A percentile compares a stretch with the other conserved stretches of the same genome.
Evolutionary conservation across 2,329 filamentous ascomycete species (phyloP).

Genomic region (Bretziella fagacearum): DNA sequence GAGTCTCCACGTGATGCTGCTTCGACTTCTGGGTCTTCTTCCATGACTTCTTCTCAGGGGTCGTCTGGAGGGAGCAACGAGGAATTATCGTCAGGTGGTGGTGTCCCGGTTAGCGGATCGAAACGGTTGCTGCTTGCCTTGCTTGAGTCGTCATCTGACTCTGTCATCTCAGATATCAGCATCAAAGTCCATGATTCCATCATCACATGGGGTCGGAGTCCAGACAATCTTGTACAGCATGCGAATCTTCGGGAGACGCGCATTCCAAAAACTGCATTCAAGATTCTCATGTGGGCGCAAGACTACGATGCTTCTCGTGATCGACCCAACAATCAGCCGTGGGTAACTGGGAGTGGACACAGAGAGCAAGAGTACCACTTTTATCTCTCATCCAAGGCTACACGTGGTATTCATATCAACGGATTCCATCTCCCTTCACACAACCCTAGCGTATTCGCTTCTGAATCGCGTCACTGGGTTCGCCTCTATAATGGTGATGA

Average conservation of each 20-base stretch:
- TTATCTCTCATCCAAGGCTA: conserved; percentile 64
- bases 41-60: background rate
- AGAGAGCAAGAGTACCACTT: conserved; percentile 37
- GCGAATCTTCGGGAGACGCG: conserved; percentile 44
- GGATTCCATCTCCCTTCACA: conserved; percentile 44
- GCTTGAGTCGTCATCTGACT: conserved; percentile 47
- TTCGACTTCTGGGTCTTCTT: no score
- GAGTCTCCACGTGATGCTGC: background rate
- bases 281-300: conserved; percentile 56
- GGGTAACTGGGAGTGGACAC: conserved; percentile 18
- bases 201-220: conserved; percentile 61
- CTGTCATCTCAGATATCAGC: conserved; percentile 43
- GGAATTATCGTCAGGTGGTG: background rate
- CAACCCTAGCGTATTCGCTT: conserved; percentile 34
- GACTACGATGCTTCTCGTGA: conserved; percentile 44
- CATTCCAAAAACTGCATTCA: conserved; percentile 68
- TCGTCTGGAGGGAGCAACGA: background rate
- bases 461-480: conserved; percentile 44
- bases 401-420: conserved; percentile 61
- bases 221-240: conserved; percentile 51
- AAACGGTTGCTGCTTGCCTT: conserved; percentile 13
- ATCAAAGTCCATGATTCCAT: conserved; percentile 50
- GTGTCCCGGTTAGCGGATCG: background rate
- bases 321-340: conserved; percentile 30
- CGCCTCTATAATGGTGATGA: conserved; percentile 61